These are phyloP conservation scores for Talaromyces sp. DNA, from an alignment of 2,329 filamentous ascomycete genomes.

Conservation along the genomic window DNA sequence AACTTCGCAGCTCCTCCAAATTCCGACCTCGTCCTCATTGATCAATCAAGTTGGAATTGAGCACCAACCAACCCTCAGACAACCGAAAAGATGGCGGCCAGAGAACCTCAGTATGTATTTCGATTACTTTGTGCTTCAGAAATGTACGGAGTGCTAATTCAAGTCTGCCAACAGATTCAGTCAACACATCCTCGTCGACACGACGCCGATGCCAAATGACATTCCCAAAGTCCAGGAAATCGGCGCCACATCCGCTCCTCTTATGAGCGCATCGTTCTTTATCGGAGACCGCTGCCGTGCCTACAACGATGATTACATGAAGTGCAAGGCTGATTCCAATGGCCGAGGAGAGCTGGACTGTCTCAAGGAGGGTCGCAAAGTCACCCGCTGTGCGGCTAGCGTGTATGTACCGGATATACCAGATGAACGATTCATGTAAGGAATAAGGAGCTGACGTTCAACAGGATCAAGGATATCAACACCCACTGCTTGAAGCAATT, in stretches of 20 bases:
- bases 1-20: conserved; percentile 26
- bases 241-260: conserved; percentile 84
- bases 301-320: conserved; percentile 99
- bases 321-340: conserved; percentile 94
- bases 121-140: conserved; percentile 24
- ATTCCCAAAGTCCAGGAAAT: conserved; percentile 94
- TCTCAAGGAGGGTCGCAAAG: conserved; percentile 91
- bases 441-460: conserved; percentile 1
- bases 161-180: conserved; percentile 67
- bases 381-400: conserved; percentile 92
- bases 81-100: conserved; percentile 30
- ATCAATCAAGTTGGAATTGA: conserved; percentile 15
- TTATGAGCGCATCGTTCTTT: conserved; percentile 90
- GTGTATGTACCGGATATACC: conserved; percentile 64
- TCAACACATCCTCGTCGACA: conserved; percentile 89
- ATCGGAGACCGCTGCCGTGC: conserved; percentile 91
- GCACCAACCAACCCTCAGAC: conserved; percentile 15
- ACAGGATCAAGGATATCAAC: conserved; percentile 89
- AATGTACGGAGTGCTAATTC: conserved; percentile 17
- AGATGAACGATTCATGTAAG: conserved; percentile 8
- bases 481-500: conserved; percentile 89
- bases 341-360: conserved; percentile 91
- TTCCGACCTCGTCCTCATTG: conserved; percentile 13
- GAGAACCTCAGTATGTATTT: conserved; percentile 32
- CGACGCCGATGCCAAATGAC: conserved; percentile 84